Percentiles rank a stretch among this genome's conserved stretches.
phyloP scores from a whole-genome alignment of 2,329 filamentous ascomycete genomes.

The Colletotrichum gloeosporioides region DNA sequence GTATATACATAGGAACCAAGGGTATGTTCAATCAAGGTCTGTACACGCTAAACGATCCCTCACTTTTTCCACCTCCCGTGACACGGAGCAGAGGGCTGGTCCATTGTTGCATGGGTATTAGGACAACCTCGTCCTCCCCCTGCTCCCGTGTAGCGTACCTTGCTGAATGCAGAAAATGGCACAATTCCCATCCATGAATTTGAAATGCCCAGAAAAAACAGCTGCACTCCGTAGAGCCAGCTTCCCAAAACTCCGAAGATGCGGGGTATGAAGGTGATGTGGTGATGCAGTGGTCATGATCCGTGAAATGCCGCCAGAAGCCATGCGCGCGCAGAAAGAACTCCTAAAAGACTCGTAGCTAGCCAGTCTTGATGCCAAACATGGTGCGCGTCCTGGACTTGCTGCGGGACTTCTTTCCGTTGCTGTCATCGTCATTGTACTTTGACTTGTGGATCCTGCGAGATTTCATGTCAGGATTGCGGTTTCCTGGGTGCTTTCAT shows the following conservation, averaged over 20 bases:
- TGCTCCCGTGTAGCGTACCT: not conserved
- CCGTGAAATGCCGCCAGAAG: constrained; percentile 21
- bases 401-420: constrained; percentile 65
- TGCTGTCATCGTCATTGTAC: constrained; percentile 72
- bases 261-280: constrained; percentile 21
- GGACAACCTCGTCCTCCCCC: not conserved
- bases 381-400: constrained; percentile 79
- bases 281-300: constrained; percentile 26
- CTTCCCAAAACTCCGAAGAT: constrained; percentile 23
- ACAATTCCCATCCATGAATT: constrained; percentile 5
- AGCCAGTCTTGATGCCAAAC: constrained; percentile 58
- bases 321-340: constrained; percentile 10
- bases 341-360: constrained; percentile 16
- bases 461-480: constrained; percentile 14
- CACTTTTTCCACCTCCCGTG: not conserved
- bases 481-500: not conserved
- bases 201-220: constrained; percentile 17
- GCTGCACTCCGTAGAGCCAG: constrained; percentile 18
- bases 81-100: not conserved
- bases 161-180: constrained; percentile 18
- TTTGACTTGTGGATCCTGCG: constrained; percentile 95
- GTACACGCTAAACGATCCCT: not conserved
- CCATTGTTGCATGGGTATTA: not conserved
- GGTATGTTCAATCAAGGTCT: constrained; percentile 18
- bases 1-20: constrained; percentile 18